Evolutionary conservation across 441 rosid species (phyloP).

Genomic region (Omphalea diandra): DNA sequence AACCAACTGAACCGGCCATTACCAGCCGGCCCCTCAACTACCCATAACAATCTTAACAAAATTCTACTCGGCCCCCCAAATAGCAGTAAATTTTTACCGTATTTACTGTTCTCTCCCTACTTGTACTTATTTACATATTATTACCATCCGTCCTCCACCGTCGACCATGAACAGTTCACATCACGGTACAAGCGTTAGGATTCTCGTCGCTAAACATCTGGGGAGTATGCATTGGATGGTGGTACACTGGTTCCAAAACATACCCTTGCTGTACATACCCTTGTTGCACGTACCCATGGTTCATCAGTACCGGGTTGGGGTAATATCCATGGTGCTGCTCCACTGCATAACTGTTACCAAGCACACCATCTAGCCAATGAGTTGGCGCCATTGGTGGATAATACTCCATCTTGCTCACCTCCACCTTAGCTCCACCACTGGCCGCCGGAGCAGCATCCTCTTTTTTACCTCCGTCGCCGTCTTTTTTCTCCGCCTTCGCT

Average conservation of each 20-base stretch:
- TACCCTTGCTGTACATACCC: slow-evolving; percentile 16
- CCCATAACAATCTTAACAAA: slow-evolving; percentile 14
- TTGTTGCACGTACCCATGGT: slow-evolving; percentile 8
- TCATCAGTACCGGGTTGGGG: slow-evolving; percentile 19
- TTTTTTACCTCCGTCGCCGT: slow-evolving; percentile 36
- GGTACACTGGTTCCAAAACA: slow-evolving; percentile 20
- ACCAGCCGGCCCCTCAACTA: neutral
- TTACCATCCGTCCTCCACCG: neutral
- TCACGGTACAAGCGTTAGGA: slow-evolving; percentile 33
- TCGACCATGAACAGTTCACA: slow-evolving; percentile 17
- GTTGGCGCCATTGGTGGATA: slow-evolving; percentile 33
- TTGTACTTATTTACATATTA: neutral
- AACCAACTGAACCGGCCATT: slow-evolving; percentile 6
- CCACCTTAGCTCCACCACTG: slow-evolving; percentile 45
- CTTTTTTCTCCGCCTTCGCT: slow-evolving; percentile 26
- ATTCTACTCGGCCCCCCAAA: no score
- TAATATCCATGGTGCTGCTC: slow-evolving; percentile 15
- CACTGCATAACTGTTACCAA: slow-evolving; percentile 7
- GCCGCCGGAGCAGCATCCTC: slow-evolving; percentile 31
- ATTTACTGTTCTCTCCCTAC: slow-evolving; percentile 10
- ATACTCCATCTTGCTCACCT: slow-evolving; percentile 62
- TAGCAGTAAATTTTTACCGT: neutral
- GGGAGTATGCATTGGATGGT: slow-evolving; percentile 19
- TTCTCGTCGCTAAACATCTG: slow-evolving; percentile 41
- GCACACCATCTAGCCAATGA: slow-evolving; percentile 25